Percentiles rank a stretch among this genome's conserved stretches.
Evolutionary conservation across 108 stramenopile genomes (phyloP).

Genomic region (Cylindrotheca fusiformis): DNA sequence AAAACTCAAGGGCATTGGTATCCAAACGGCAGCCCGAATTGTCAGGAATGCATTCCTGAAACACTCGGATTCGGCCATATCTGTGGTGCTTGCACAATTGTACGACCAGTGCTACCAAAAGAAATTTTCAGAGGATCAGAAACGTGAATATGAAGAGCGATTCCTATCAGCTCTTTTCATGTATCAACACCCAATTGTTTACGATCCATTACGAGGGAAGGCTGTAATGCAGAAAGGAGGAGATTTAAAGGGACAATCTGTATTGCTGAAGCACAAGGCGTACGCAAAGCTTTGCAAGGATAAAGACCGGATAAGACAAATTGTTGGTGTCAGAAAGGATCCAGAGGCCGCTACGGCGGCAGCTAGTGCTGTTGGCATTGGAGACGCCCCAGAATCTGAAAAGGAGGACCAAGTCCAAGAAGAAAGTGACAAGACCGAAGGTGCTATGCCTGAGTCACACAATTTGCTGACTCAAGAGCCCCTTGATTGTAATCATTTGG

Average conservation of each 20-base stretch:
- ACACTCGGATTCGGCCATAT: slow-evolving; percentile 1
- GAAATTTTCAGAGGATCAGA: slow-evolving; percentile 29
- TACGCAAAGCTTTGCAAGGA: slow-evolving; percentile 55
- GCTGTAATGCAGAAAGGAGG: slow-evolving; percentile 7
- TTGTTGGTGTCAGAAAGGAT: slow-evolving; percentile 33
- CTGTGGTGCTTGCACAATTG: slow-evolving; percentile 15
- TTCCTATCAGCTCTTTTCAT: slow-evolving; percentile 84
- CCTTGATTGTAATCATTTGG: no score
- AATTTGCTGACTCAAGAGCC: no score
- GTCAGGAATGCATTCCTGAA: slow-evolving; percentile 42
- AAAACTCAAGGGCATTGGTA: slow-evolving; percentile 82
- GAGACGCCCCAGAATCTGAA: no score
- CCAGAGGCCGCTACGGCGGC: not conserved
- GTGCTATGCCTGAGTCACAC: no score
- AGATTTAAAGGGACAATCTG: slow-evolving; percentile 2
- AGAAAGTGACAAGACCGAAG: no score
- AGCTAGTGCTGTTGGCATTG: no score
- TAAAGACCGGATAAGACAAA: slow-evolving; percentile 29
- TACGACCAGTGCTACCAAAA: slow-evolving; percentile 9
- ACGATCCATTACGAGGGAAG: slow-evolving; percentile 51
- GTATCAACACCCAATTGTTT: slow-evolving; percentile 90
- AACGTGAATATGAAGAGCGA: slow-evolving; percentile 61
- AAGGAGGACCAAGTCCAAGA: no score
- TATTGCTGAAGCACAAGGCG: slow-evolving; percentile 54
- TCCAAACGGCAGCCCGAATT: slow-evolving; percentile 76